These are phyloP conservation scores for Didymella pinodella DNA, from an alignment of 2,329 filamentous ascomycete genomes.

Conservation along the genomic window DNA sequence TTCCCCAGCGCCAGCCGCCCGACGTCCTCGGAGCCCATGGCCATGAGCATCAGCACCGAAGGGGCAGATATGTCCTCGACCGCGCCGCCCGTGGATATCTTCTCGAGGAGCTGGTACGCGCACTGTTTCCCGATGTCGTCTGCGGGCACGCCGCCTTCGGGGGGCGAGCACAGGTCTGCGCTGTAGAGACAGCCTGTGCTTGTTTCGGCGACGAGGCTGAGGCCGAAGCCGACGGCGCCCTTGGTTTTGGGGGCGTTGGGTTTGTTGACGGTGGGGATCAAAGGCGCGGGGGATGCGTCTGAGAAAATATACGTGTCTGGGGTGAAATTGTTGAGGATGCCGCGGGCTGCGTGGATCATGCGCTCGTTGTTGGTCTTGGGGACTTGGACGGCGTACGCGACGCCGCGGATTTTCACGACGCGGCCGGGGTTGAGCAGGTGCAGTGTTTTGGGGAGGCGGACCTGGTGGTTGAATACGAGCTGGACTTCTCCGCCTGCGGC, in stretches of 20 bases:
- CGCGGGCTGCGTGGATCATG: slow-evolving; percentile 91
- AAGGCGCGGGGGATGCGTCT: slow-evolving; percentile 67
- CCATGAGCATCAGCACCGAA: slow-evolving; percentile 88
- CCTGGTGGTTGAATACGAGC: slow-evolving; percentile 89
- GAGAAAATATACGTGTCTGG: slow-evolving; percentile 90
- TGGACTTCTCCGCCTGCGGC: slow-evolving; percentile 94
- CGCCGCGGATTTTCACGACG: slow-evolving; percentile 87
- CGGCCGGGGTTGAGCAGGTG: slow-evolving; percentile 85
- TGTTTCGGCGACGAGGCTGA: slow-evolving; percentile 92
- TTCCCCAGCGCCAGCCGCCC: slow-evolving; percentile 83
- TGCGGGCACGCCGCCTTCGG: slow-evolving; percentile 80
- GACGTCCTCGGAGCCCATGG: slow-evolving; percentile 97
- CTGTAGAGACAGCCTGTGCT: slow-evolving; percentile 86
- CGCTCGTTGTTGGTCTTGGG: slow-evolving; percentile 91
- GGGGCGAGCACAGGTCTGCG: slow-evolving; percentile 78
- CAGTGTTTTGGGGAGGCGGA: slow-evolving; percentile 90
- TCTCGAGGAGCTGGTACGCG: slow-evolving; percentile 87
- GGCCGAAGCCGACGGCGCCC: slow-evolving; percentile 88
- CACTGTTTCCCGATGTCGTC: slow-evolving; percentile 91
- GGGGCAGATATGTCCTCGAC: slow-evolving; percentile 74
- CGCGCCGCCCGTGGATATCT: slow-evolving; percentile 82
- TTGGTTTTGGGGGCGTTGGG: slow-evolving; percentile 59
- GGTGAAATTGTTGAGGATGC: slow-evolving; percentile 81
- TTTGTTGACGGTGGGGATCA: slow-evolving; percentile 75
- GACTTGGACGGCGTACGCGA: slow-evolving; percentile 92